Evolutionary conservation across 495 filamentous ascomycete genomes (phyloP), one percentile per base, ranked within the genome.

Genomic region (Stereocaulon alpinum): DNA sequence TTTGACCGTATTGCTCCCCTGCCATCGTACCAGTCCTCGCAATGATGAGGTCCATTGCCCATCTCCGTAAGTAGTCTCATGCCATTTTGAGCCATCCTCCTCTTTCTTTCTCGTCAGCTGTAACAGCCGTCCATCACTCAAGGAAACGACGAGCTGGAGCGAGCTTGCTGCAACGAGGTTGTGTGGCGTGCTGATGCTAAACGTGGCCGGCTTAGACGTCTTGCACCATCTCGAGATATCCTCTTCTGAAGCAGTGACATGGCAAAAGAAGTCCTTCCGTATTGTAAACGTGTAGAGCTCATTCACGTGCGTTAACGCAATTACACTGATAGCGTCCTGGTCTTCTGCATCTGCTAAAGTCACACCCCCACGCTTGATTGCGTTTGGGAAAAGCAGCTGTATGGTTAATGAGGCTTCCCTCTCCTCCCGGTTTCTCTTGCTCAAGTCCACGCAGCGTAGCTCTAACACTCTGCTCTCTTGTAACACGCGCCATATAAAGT

Each of bases 401-500:
- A 97, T 74, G 3, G 86, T 88, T 22, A 87, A 68, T 55, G 76
- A 80, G 53, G 86, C 85, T 66, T 90, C 86, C 63, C 82, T 78
- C 50, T 77, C 71, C 32, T 81, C 77, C 29, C 82, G 76, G 20
- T 79, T 76, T 52, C 82, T 77, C 69, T 87, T 92, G 40, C 80
- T 85, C 59, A 96, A 71, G 72, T 97, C 93, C 65, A 86, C 82
- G 40, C 83, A 84, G 70, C 88, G 86, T 55, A 98, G 77, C 69
- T 91, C 89, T 55, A 98, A 76, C 48, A 91, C 77, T 64, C 81
- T 87, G 66, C 83, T 83, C 65, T 86, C 83, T 67, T 94, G 85
- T 61, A 96, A 72, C 20, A 98, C 78, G 56, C 93, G 78, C 92
- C 94, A 98, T 24, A 96, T 77, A 64, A 97, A 91, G 67, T 80